Evolutionary conservation across 768 basidiomycete genomes (phyloP).

Genomic region (Sporobolomyces roseus): DNA sequence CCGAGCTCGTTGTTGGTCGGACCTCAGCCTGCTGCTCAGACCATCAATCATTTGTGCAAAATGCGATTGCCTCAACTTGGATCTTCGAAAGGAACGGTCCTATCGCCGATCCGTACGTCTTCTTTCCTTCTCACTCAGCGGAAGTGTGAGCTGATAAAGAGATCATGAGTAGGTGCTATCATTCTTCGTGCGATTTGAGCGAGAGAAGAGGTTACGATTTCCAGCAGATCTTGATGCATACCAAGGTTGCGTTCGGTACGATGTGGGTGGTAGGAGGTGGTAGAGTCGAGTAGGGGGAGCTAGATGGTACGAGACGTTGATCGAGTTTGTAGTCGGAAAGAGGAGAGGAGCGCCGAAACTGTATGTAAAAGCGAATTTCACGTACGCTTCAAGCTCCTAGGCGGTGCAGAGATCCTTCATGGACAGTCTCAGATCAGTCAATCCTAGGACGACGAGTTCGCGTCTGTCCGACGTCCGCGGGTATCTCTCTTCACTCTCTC

Average conservation of each 20-base stretch:
- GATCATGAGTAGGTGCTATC: conserved; percentile 34
- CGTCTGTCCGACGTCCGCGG: too few species aligned
- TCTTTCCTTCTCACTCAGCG: neutral
- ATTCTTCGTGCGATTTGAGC: conserved; percentile 45
- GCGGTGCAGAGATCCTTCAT: too few species aligned
- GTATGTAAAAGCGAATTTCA: too few species aligned
- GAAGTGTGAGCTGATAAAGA: neutral
- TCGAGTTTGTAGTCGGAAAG: neutral
- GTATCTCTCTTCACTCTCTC: too few species aligned
- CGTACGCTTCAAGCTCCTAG: too few species aligned
- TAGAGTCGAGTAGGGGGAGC: conserved; percentile 7
- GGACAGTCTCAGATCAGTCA: too few species aligned
- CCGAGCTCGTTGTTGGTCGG: conserved; percentile 45
- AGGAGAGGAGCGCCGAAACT: too few species aligned
- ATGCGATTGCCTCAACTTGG: conserved; percentile 38
- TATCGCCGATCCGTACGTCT: conserved; percentile 37
- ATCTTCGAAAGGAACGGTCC: conserved; percentile 45
- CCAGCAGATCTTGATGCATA: conserved; percentile 43
- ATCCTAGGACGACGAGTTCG: too few species aligned
- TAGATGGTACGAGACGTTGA: too few species aligned
- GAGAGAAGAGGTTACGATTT: conserved; percentile 31
- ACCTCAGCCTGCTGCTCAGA: conserved; percentile 46
- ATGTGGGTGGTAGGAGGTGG: conserved; percentile 35
- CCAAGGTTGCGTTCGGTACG: conserved; percentile 43
- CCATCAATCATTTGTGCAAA: conserved; percentile 40